Evolutionary conservation across 1,284 basidiomycete genomes (phyloP).

Genomic region (Leccinum fuscescens): DNA sequence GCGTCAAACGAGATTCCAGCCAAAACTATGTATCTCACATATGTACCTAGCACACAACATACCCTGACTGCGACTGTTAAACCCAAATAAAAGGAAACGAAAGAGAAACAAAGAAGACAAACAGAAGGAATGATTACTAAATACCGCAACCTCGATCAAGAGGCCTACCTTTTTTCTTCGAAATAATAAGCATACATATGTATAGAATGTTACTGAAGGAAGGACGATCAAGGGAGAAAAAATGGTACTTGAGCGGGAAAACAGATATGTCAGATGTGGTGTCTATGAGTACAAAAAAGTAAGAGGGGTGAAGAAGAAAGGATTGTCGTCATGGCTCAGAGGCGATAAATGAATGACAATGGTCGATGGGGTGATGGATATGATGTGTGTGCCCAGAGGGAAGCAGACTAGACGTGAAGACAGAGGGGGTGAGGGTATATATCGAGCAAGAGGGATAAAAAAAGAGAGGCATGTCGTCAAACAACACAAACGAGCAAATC

Average conservation of each 20-base stretch:
- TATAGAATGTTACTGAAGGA: slow-evolving; percentile 1
- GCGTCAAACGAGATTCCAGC: too few relatives aligned
- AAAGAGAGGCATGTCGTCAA: neutral
- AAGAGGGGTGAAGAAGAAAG: neutral
- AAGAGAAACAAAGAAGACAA: neutral
- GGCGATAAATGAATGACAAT: neutral
- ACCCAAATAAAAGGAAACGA: neutral
- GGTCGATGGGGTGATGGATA: neutral
- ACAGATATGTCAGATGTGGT: slow-evolving; percentile 10
- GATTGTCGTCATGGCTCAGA: slow-evolving; percentile 2
- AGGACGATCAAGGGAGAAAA: neutral
- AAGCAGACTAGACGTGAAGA: neutral
- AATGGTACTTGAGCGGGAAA: neutral
- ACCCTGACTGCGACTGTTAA: neutral
- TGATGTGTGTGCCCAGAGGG: neutral
- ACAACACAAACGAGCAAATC: neutral
- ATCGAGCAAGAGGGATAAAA: neutral
- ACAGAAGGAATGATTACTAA: neutral
- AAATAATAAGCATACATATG: neutral
- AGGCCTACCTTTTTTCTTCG: neutral
- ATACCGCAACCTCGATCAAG: neutral
- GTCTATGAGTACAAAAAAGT: slow-evolving; percentile 11
- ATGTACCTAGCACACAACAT: neutral
- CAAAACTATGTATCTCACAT: neutral
- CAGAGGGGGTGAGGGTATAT: neutral